Evolutionary conservation across 106 monocot genomes (phyloP).

Genomic region (Dendrobium nobile): DNA sequence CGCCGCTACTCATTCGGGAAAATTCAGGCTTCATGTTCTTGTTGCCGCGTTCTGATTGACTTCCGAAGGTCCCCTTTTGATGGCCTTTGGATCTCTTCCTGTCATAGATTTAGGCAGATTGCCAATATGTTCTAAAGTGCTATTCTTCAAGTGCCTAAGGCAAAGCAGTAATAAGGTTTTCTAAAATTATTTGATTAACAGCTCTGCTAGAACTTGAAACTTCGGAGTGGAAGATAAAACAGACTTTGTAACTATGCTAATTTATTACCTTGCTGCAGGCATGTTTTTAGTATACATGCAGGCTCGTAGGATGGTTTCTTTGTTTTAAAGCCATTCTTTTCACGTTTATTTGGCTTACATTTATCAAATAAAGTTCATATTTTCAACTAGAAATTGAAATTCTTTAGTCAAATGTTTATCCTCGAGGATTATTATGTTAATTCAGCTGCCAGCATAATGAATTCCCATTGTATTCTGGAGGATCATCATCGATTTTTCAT

Average conservation of each 20-base stretch:
- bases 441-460: too few relatives aligned
- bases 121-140: neutral
- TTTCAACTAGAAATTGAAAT: neutral
- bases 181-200: neutral
- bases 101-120: neutral
- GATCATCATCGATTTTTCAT: too few relatives aligned
- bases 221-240: neutral
- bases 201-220: neutral
- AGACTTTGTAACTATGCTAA: too few relatives aligned
- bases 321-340: neutral
- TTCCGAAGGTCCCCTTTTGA: neutral
- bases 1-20: slow-evolving; percentile 81
- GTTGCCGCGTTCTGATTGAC: slow-evolving; percentile 57
- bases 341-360: neutral
- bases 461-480: too few relatives aligned
- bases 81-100: neutral
- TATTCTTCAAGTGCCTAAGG: neutral
- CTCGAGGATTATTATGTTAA: too few relatives aligned
- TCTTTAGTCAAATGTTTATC: too few relatives aligned
- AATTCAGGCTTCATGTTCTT: slow-evolving; percentile 90
- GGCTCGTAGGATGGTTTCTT: too few relatives aligned
- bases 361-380: neutral
- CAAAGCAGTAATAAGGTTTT: neutral
- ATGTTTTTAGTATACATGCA: neutral
- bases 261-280: too few relatives aligned